These are phyloP conservation scores for Suillus subluteus DNA, from an alignment of 768 basidiomycete genomes.

Conservation along the genomic window DNA sequence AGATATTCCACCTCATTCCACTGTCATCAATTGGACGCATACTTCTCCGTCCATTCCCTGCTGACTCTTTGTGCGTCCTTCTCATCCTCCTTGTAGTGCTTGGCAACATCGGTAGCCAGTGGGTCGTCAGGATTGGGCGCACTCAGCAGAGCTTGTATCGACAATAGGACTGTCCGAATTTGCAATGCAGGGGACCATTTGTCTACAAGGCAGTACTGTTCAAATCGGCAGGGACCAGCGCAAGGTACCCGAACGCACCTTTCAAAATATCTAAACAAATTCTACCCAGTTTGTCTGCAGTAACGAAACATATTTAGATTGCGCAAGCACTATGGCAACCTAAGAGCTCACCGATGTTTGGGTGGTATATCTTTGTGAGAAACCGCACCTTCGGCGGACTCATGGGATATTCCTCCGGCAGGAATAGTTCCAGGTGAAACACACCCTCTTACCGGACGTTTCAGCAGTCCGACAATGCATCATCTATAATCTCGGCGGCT, in stretches of 20 bases:
- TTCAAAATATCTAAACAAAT: constrained; percentile 99
- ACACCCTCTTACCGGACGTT: constrained; percentile 65
- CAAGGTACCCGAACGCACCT: constrained; percentile 50
- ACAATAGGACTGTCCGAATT: constrained; percentile 96
- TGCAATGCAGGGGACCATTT: constrained; percentile 99
- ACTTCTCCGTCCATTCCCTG: constrained; percentile 94
- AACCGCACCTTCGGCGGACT: constrained; percentile 98
- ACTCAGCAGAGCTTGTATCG: constrained; percentile 94
- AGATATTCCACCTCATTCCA: constrained; percentile 2
- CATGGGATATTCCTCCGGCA: constrained; percentile 99
- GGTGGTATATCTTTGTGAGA: constrained; percentile 98
- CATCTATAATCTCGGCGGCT: constrained; percentile 35
- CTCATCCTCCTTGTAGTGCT: constrained; percentile 99
- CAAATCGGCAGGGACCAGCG: not conserved
- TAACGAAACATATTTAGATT: constrained; percentile 2
- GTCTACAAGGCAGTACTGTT: constrained; percentile 50
- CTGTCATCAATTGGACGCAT: constrained; percentile 50
- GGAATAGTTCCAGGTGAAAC: constrained; percentile 95
- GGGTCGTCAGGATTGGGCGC: constrained; percentile 98
- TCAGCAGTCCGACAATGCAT: constrained; percentile 11
- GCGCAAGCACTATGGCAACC: constrained; percentile 12
- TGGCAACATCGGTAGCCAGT: constrained; percentile 92
- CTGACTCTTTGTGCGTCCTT: constrained; percentile 90
- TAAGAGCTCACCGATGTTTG: constrained; percentile 87
- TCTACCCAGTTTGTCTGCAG: constrained; percentile 92